Percentiles rank a stretch among this genome's conserved stretches.
Evolutionary conservation across 306 rosid species (phyloP).

Genomic region (Cicer cuneatum): DNA sequence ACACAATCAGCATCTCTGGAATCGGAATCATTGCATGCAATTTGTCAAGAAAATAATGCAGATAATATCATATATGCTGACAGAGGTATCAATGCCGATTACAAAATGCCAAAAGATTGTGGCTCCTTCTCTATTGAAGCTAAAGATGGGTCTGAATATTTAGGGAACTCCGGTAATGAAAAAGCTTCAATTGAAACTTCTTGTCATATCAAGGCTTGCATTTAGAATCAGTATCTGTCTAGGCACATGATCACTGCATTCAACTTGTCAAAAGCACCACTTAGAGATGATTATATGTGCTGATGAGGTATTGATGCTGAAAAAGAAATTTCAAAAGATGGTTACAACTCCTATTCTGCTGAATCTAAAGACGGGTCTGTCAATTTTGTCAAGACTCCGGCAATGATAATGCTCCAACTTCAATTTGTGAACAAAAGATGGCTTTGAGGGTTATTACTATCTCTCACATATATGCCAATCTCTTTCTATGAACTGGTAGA

Average conservation of each 20-base stretch:
- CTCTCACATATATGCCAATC: neutral
- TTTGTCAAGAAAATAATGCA: slow-evolving; percentile 33
- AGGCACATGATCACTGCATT: slow-evolving; percentile 26
- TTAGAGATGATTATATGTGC: slow-evolving; percentile 29
- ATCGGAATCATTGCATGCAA: slow-evolving; percentile 2
- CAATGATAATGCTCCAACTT: slow-evolving; percentile 22
- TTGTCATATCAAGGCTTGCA: slow-evolving; percentile 25
- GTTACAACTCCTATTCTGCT: neutral
- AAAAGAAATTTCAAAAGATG: slow-evolving; percentile 31
- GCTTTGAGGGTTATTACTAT: slow-evolving; percentile 2
- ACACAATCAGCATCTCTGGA: slow-evolving; percentile 17
- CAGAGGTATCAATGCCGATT: neutral
- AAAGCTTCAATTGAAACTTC: slow-evolving; percentile 34
- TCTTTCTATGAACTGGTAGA: slow-evolving; percentile 8
- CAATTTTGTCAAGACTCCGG: neutral
- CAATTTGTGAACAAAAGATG: slow-evolving; percentile 33
- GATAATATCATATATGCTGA: slow-evolving; percentile 32
- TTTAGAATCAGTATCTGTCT: slow-evolving; percentile 12
- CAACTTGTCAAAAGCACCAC: slow-evolving; percentile 18
- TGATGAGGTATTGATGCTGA: slow-evolving; percentile 1
- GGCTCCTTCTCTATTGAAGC: slow-evolving; percentile 27
- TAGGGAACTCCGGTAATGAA: slow-evolving; percentile 37
- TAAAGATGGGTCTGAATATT: slow-evolving; percentile 40
- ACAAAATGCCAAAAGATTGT: neutral
- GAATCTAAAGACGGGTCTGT: slow-evolving; percentile 25